Evolutionary conservation across 345 rosid species (phyloP).

Genomic region (Turnera subulata): DNA sequence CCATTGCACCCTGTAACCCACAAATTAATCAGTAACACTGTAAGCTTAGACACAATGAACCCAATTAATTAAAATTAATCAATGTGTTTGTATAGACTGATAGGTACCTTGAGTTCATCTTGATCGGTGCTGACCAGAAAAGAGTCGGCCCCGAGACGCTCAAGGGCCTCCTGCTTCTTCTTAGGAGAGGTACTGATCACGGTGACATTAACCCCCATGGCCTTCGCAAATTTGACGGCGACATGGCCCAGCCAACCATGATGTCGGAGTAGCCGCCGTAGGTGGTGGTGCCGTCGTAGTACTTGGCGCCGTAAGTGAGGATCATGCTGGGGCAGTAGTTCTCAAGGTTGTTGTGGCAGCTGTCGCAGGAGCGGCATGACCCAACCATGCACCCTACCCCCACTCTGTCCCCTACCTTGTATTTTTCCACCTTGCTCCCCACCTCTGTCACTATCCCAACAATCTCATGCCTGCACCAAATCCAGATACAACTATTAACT

Average conservation of each 20-base stretch:
- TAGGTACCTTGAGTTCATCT: conserved; percentile 6
- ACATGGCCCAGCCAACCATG: conserved; percentile 12
- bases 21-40: too few species aligned
- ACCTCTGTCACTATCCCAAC: conserved; percentile 14
- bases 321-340: conserved; percentile 5
- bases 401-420: conserved; percentile 11
- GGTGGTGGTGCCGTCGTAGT: conserved; percentile 11
- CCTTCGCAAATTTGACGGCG: conserved; percentile 13
- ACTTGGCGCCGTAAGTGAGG: background rate
- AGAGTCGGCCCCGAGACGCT: conserved; percentile 12
- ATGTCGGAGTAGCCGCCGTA: conserved; percentile 14
- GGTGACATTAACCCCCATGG: conserved; percentile 11
- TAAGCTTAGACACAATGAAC: too few species aligned
- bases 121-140: conserved; percentile 9
- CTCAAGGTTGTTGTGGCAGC: conserved; percentile 9
- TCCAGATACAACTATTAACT: too few species aligned
- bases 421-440: conserved; percentile 9
- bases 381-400: conserved; percentile 12
- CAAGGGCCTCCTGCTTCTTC: conserved; percentile 11
- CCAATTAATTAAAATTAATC: too few species aligned
- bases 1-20: background rate
- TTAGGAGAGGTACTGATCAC: conserved; percentile 9
- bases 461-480: conserved; percentile 13
- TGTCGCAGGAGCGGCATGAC: conserved; percentile 10
- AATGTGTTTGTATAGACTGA: too few species aligned